Base-by-base conservation (phyloP, 768 basidiomycete genomes). In the Lentinula boryana region DNA sequence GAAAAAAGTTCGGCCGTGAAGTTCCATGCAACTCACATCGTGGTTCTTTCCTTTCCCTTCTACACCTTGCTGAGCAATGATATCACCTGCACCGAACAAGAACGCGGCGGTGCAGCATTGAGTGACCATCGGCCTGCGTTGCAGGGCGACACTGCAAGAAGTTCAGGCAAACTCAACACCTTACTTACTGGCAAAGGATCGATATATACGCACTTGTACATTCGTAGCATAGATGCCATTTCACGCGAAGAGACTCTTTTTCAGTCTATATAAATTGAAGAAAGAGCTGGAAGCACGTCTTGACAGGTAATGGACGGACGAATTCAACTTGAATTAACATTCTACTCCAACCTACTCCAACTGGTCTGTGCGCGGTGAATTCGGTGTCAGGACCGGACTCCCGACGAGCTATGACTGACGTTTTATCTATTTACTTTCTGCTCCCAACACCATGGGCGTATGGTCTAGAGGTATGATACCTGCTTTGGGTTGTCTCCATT, bases 1-100 rank as follows among this genome's bases (percentile, higher is more conserved):
- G 7, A 31, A 27, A 38, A 38, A 21, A 27, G 16, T 4, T 23
- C 2, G 31, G 33, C 16, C 0, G 35, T 31, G 31, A 61, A 58
- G 23, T 33, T 23, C 21, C 23, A 33, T 41, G n/a, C 27, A 33
- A 78, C 85, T 65, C 64, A 91, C 89, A 64, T 97, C 93, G 68
- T 96, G 93, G 2, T 86, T 71, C 58, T 68, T 76, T 5, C 92
- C 91, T 64, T 77, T 82, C 67, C 77, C 78, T 68, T 95, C 95
- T 18, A 95, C 81, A 1, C 75, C 81, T 71, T 96, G 95, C 72
- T 97, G 94, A 0, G 94, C 94, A 46, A 95, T 81, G 1, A 94
- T 66, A 68, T 93, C 92, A 21, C 89, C 91, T 5, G 81, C 76
- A 48, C 88, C 86, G 63, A 92, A 93, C 8, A 93, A 74, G 55